phyloP scores from a whole-genome alignment of 768 basidiomycete species.

The Tephrocybe sp. region DNA sequence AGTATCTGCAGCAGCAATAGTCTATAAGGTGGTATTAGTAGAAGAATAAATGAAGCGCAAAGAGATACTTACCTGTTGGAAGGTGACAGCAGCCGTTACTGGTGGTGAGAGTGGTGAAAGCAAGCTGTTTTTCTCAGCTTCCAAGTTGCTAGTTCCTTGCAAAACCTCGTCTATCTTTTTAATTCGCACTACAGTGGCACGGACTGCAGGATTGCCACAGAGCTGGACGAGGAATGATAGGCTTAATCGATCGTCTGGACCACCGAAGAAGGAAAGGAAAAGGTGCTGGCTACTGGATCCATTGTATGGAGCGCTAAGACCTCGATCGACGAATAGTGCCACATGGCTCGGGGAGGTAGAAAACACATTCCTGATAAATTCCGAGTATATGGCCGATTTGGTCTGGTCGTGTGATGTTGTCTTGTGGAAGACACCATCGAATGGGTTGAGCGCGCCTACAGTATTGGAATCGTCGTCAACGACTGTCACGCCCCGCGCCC shows the following conservation, averaged over 20 bases:
- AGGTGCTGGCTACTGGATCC: slow-evolving; percentile 49
- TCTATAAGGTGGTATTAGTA: slow-evolving; percentile 26
- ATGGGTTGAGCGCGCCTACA: slow-evolving; percentile 51
- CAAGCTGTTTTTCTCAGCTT: slow-evolving; percentile 11
- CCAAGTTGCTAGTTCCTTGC: slow-evolving; percentile 26
- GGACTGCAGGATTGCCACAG: slow-evolving; percentile 51
- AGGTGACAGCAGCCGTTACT: slow-evolving; percentile 9
- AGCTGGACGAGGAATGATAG: slow-evolving; percentile 83
- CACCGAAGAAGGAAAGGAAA: slow-evolving; percentile 90
- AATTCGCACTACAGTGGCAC: slow-evolving; percentile 73
- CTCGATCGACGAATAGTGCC: slow-evolving; percentile 82
- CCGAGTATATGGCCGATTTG: slow-evolving; percentile 62
- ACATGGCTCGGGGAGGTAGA: slow-evolving; percentile 69
- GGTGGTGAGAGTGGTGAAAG: slow-evolving; percentile 1
- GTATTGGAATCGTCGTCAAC: slow-evolving; percentile 23
- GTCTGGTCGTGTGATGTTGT: slow-evolving; percentile 47
- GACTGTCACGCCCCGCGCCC: slow-evolving; percentile 51
- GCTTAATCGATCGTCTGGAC: slow-evolving; percentile 88
- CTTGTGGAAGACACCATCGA: slow-evolving; percentile 74
- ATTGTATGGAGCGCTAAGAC: slow-evolving; percentile 32
- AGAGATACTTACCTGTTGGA: slow-evolving; percentile 30
- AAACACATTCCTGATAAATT: slow-evolving; percentile 85
- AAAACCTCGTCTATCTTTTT: slow-evolving; percentile 39
- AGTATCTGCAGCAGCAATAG: slow-evolving; percentile 59
- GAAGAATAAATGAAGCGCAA: neutral